These are phyloP conservation scores for Pyrus hybrid DNA, from an alignment of 331 rosid genomes.

Conservation along the genomic window DNA sequence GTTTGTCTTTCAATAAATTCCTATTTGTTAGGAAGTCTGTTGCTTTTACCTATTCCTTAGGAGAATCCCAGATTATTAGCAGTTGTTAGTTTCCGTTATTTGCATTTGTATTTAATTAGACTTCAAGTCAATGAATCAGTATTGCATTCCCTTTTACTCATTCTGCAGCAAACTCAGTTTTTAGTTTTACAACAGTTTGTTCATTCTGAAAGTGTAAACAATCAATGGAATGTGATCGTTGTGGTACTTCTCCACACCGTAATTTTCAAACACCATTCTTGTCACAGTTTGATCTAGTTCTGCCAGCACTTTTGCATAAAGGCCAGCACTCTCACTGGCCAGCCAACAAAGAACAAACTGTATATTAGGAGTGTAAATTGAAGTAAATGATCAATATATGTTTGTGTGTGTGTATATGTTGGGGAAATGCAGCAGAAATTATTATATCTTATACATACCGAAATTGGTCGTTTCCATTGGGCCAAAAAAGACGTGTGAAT, in stretches of 20 bases:
- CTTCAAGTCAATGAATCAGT: neutral
- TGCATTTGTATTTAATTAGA: neutral
- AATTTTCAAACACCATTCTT: neutral
- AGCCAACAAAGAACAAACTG: neutral
- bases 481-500: too few species aligned
- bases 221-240: neutral
- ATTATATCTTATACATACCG: too few species aligned
- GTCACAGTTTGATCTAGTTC: neutral
- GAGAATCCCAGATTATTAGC: too few species aligned
- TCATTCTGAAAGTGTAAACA: neutral
- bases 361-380: neutral
- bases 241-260: neutral
- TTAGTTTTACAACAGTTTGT: too few species aligned
- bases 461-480: too few species aligned
- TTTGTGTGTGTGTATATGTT: too few species aligned
- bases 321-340: neutral
- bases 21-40: too few species aligned
- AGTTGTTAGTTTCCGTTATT: too few species aligned
- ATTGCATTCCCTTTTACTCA: neutral
- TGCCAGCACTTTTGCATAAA: neutral
- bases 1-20: neutral
- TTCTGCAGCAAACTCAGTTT: neutral
- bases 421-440: too few species aligned
- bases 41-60: too few species aligned
- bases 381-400: too few species aligned